Evolutionary conservation across 2,329 filamentous ascomycete genomes (phyloP), one percentile per base, ranked within the genome.

Genomic region (Capronia epimyces): DNA sequence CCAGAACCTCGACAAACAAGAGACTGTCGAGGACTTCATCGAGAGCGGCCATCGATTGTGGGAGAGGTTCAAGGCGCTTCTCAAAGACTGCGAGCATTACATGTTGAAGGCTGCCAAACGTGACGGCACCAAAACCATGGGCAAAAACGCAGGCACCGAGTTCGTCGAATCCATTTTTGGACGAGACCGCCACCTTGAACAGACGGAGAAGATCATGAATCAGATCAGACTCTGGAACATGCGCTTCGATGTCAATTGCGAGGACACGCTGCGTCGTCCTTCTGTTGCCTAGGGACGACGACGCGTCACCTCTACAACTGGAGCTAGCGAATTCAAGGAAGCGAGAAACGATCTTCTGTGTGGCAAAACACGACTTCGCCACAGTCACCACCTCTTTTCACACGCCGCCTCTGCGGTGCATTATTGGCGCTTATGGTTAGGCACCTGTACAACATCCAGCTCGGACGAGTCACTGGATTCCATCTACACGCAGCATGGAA

Each of bases 101-200:
- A 98, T 98, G 93, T 86, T 93, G 75, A 89, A 87, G 74, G 87
- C 86, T 37, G 84, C 85, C 62, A 91, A 89, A 77, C 80, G 73
- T 55, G 79, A 87, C 70, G 77, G 71, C 52, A 74, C 76, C 61
- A 84, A 83, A 69, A 83, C 83, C 67, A 87, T 97, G 70, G 91
- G 90, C 66, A 90, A 89, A 76, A 91, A 89, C 68, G 89, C 89
- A 47, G 93, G 93, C 45, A 85, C 87, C 62, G 90, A 96, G 74
- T 97, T 98, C 64, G 91, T 98, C 64, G 86, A 96, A 68, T 90
- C 89, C 46, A 87, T 98, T 62, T 97, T 97, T 63, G 91, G 90
- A 59, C 84, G 86, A 57, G 91, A 97, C 66, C 81, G 89, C 57
- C 87, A 96, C 72, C 77, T 96, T 49, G 84, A 90, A 68, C 84